A percentile compares a stretch with the other conserved stretches of the same genome.
phyloP scores from a whole-genome alignment of 495 filamentous ascomycete species.

The Tuber borchii region DNA sequence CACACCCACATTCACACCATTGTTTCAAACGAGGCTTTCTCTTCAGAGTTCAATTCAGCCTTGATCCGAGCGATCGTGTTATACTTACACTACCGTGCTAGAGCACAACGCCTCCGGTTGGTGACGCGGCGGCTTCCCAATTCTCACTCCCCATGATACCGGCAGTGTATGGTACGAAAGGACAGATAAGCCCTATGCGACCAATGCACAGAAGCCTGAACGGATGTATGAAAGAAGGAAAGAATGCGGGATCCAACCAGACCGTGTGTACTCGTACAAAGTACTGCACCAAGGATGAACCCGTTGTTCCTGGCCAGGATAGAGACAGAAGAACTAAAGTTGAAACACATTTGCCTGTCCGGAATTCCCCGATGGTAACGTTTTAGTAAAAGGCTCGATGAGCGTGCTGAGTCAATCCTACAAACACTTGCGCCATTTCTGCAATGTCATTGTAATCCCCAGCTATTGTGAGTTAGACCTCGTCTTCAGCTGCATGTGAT shows the following conservation, averaged over 20 bases:
- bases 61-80: neutral
- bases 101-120: neutral
- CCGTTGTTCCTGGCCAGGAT: neutral
- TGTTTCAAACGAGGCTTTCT: neutral
- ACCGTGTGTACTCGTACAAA: neutral
- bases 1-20: neutral
- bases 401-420: constrained; percentile 4
- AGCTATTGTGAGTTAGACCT: neutral
- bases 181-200: neutral
- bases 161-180: neutral
- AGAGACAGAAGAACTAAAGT: neutral
- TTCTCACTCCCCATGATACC: neutral
- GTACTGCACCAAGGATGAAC: neutral
- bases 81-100: neutral
- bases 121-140: neutral
- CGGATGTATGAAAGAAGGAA: neutral
- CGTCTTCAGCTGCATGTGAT: neutral
- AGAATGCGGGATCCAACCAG: neutral
- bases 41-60: neutral
- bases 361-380: neutral
- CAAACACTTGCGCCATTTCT: neutral
- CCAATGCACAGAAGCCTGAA: neutral
- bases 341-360: neutral
- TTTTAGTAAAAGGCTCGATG: neutral
- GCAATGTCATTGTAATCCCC: neutral